A percentile compares a stretch with the other conserved stretches of the same genome.
These are phyloP conservation scores for Penicillium roqueforti DNA, from an alignment of 495 filamentous ascomycete species.

Conservation along the genomic window DNA sequence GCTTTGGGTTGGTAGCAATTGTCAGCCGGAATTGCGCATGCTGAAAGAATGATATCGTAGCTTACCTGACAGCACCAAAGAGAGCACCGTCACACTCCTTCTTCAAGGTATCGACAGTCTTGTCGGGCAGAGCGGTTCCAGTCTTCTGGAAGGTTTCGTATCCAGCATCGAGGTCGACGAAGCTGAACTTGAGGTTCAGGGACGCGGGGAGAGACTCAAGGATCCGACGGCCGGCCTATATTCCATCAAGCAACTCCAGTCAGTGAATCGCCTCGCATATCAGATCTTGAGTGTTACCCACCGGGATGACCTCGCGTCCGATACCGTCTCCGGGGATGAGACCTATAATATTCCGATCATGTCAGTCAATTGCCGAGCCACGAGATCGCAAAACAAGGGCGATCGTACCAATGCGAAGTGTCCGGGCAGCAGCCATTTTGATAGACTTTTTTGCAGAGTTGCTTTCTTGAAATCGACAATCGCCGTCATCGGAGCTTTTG, in stretches of 20 bases:
- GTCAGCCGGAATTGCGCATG: conserved; percentile 1
- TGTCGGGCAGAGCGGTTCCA: conserved; percentile 80
- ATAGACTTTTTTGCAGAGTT: conserved; percentile 21
- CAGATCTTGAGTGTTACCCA: conserved; percentile 25
- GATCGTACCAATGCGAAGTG: conserved; percentile 54
- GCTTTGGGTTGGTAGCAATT: conserved; percentile 25
- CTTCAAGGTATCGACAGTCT: conserved; percentile 79
- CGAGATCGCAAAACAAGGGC: neutral
- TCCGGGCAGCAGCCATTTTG: conserved; percentile 49
- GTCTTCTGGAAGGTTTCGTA: conserved; percentile 89
- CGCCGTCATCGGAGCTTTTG: conserved; percentile 35
- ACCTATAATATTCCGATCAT: conserved; percentile 49
- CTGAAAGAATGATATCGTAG: too few species aligned
- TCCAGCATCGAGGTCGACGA: conserved; percentile 85
- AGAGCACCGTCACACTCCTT: conserved; percentile 92
- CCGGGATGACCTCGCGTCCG: conserved; percentile 94
- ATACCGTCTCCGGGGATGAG: conserved; percentile 98
- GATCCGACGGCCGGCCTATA: conserved; percentile 73
- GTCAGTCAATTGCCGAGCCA: conserved; percentile 21
- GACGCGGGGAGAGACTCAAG: conserved; percentile 85
- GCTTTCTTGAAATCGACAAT: conserved; percentile 22
- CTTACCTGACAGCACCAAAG: conserved; percentile 84
- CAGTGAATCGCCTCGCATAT: conserved; percentile 12
- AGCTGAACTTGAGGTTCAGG: conserved; percentile 85
- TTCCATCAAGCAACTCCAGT: conserved; percentile 14